Evolutionary conservation across 2,329 filamentous ascomycete genomes (phyloP).

Genomic region (Exophiala alcalophila): DNA sequence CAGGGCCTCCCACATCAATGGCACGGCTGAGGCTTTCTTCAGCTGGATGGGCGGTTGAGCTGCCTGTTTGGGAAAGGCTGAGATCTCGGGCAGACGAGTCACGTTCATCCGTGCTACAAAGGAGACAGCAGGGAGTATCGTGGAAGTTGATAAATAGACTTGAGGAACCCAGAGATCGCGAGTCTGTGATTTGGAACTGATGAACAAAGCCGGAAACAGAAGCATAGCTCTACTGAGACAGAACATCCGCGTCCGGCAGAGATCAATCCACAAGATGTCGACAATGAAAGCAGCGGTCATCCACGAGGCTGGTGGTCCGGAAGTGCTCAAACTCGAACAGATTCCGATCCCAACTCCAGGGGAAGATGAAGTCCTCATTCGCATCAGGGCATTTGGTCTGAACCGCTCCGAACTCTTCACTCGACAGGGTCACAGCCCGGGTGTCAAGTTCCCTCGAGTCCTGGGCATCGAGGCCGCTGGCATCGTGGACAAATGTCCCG

Average conservation of each 20-base stretch:
- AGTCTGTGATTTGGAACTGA: not conserved
- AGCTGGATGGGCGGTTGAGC: no score
- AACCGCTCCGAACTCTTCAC: conserved; percentile 50
- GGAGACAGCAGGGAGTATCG: no score
- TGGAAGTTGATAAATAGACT: no score
- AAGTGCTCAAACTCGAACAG: conserved; percentile 41
- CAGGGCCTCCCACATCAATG: no score
- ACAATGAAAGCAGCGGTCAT: conserved; percentile 49
- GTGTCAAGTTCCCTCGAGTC: conserved; percentile 44
- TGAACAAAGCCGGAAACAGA: not conserved
- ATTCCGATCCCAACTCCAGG: conserved; percentile 41
- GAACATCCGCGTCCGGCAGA: conserved; percentile 1
- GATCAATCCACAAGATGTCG: conserved; percentile 16
- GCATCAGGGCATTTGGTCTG: conserved; percentile 46
- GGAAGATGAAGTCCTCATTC: conserved; percentile 43
- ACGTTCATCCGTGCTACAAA: no score
- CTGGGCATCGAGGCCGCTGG: conserved; percentile 50
- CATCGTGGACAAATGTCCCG: conserved; percentile 37
- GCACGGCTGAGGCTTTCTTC: no score
- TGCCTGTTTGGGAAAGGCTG: no score
- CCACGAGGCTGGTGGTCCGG: conserved; percentile 39
- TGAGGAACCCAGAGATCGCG: no score
- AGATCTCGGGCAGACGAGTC: no score
- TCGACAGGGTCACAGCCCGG: conserved; percentile 44
- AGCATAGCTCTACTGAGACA: not conserved